Conservation (phyloP, 192 early-diverging fungal genomes). For the Kickxella alabastrina region DNA sequence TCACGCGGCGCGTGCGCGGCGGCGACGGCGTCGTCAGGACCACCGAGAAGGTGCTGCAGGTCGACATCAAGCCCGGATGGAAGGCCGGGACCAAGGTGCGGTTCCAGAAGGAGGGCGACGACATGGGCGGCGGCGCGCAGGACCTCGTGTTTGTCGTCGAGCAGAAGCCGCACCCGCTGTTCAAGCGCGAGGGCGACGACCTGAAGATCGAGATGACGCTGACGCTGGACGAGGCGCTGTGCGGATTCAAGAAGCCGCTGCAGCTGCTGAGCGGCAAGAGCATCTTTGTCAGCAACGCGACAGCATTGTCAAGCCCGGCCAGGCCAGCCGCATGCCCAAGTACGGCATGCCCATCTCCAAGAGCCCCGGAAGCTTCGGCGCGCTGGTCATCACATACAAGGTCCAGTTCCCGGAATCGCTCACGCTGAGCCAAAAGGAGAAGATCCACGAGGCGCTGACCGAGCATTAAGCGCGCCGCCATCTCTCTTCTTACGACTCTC, state of each 20-base stretch:
- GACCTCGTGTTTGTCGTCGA: conserved; percentile 94
- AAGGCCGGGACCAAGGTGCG: conserved; percentile 97
- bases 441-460: conserved; percentile 47
- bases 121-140: conserved; percentile 73
- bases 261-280: conserved; percentile 72
- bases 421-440: conserved; percentile 67
- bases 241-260: conserved; percentile 72
- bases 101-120: conserved; percentile 87
- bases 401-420: conserved; percentile 76
- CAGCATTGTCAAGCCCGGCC: conserved; percentile 65
- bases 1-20: conserved; percentile 63
- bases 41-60: conserved; percentile 76
- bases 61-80: conserved; percentile 92
- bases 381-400: conserved; percentile 75
- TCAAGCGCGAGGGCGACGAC: conserved; percentile 87
- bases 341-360: conserved; percentile 97
- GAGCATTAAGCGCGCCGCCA: too few species aligned
- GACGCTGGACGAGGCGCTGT: conserved; percentile 69
- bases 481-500: too few species aligned
- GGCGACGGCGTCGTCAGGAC: conserved; percentile 30
- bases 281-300: conserved; percentile 61
- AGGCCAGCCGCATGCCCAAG: conserved; percentile 66
- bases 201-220: conserved; percentile 63
- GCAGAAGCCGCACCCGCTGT: conserved; percentile 85
- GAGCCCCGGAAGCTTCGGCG: conserved; percentile 75